phyloP scores from a whole-genome alignment of 257 asterid genomes.

The Henckelia pumila region DNA sequence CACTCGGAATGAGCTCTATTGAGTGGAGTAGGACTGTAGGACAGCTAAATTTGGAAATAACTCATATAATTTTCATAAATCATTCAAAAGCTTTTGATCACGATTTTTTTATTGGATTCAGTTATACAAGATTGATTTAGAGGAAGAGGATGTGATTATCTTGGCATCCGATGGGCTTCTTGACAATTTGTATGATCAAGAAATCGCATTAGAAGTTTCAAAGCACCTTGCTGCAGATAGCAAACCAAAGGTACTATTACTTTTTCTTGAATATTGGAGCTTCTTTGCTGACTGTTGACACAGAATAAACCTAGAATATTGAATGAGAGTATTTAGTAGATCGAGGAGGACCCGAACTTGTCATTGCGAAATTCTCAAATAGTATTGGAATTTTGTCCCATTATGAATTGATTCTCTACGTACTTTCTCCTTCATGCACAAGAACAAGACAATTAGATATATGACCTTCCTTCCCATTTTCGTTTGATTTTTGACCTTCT shows the following conservation, averaged over 20 bases:
- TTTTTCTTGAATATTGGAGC: slow-evolving; percentile 4
- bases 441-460: no score
- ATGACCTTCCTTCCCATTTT: no score
- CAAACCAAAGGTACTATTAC: slow-evolving; percentile 46
- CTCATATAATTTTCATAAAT: slow-evolving; percentile 13
- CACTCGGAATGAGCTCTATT: background rate
- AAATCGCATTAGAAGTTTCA: slow-evolving; percentile 47
- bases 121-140: slow-evolving; percentile 59
- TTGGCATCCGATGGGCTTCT: slow-evolving; percentile 78
- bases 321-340: no score
- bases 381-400: no score
- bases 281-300: background rate
- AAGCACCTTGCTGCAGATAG: slow-evolving; percentile 48
- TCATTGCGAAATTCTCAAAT: no score
- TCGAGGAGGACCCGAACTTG: no score
- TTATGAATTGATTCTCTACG: no score
- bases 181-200: slow-evolving; percentile 77
- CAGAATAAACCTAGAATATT: background rate
- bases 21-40: background rate
- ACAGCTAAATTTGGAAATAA: background rate
- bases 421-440: no score
- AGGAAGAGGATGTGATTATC: slow-evolving; percentile 65
- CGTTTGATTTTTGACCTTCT: no score
- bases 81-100: background rate
- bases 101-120: slow-evolving; percentile 29